A percentile compares a stretch with the other conserved stretches of the same genome.
phyloP scores from a whole-genome alignment of 495 filamentous ascomycete species.

The Talaromyces thailandensis region DNA sequence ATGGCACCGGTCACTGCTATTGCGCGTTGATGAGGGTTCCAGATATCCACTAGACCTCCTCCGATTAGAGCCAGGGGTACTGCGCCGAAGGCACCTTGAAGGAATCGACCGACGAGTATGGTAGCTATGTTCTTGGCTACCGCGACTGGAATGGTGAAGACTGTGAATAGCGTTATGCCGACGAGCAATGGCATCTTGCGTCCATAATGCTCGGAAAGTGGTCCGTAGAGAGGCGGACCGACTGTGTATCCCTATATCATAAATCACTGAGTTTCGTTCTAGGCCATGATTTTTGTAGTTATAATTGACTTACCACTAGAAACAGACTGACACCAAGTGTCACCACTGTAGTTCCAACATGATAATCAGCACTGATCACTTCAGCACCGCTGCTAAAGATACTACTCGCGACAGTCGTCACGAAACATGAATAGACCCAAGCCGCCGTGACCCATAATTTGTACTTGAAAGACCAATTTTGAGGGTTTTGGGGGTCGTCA shows the following conservation, averaged over 20 bases:
- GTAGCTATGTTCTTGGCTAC: slow-evolving; percentile 42
- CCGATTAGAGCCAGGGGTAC: slow-evolving; percentile 47
- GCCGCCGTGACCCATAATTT: neutral
- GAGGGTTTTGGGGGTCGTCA: slow-evolving; percentile 7
- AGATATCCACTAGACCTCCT: slow-evolving; percentile 54
- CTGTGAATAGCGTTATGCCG: slow-evolving; percentile 39
- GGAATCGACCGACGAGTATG: slow-evolving; percentile 47
- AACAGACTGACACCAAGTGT: neutral
- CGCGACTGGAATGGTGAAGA: slow-evolving; percentile 48
- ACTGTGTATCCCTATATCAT: slow-evolving; percentile 22
- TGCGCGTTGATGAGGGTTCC: slow-evolving; percentile 47
- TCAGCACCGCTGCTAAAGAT: neutral
- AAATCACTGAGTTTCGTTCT: neutral
- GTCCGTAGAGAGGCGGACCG: slow-evolving; percentile 46
- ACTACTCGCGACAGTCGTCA: neutral
- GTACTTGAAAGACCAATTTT: neutral
- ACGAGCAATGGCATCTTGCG: slow-evolving; percentile 44
- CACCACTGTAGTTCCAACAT: neutral
- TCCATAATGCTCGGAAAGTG: slow-evolving; percentile 70
- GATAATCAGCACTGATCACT: neutral
- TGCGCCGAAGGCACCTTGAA: slow-evolving; percentile 45
- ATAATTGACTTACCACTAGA: neutral
- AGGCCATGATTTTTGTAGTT: neutral
- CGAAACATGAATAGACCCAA: slow-evolving; percentile 2
- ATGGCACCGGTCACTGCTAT: slow-evolving; percentile 49